These are phyloP conservation scores for Cladophialophora immunda DNA, from an alignment of 2,329 filamentous ascomycete species.

Conservation along the genomic window DNA sequence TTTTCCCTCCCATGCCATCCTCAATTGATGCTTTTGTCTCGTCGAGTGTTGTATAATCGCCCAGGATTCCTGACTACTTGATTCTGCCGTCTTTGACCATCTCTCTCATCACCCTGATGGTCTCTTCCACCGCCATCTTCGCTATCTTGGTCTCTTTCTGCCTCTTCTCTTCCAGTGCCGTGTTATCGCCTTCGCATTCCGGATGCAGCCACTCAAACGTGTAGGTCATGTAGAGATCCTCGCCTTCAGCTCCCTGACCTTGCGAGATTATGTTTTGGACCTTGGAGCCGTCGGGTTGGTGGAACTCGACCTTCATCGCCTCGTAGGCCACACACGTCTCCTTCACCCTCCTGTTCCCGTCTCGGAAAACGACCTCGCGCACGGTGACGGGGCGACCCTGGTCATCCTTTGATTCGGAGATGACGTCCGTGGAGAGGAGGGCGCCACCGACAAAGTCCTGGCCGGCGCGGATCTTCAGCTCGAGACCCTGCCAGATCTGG, in stretches of 20 bases:
- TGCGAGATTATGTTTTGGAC: constrained; percentile 47
- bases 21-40: not conserved
- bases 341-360: constrained; percentile 38
- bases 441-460: constrained; percentile 44
- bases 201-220: constrained; percentile 52
- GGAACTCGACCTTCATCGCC: constrained; percentile 43
- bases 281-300: constrained; percentile 40
- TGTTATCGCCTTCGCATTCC: constrained; percentile 35
- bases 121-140: constrained; percentile 39
- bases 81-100: constrained; percentile 40
- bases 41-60: not conserved
- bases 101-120: constrained; percentile 40
- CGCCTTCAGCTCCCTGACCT: constrained; percentile 45
- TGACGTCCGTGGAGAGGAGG: constrained; percentile 40
- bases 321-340: constrained; percentile 41
- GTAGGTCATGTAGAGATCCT: constrained; percentile 52
- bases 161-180: constrained; percentile 24
- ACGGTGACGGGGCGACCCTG: constrained; percentile 38
- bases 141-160: constrained; percentile 36
- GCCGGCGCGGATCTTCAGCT: constrained; percentile 42
- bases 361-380: constrained; percentile 43
- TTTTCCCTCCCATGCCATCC: not conserved
- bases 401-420: constrained; percentile 34
- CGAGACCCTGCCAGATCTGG: constrained; percentile 50
- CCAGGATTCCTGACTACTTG: constrained; percentile 11